Conservation (phyloP, 2,329 filamentous ascomycete genomes). For the Fusarium sterilihyphosum region DNA sequence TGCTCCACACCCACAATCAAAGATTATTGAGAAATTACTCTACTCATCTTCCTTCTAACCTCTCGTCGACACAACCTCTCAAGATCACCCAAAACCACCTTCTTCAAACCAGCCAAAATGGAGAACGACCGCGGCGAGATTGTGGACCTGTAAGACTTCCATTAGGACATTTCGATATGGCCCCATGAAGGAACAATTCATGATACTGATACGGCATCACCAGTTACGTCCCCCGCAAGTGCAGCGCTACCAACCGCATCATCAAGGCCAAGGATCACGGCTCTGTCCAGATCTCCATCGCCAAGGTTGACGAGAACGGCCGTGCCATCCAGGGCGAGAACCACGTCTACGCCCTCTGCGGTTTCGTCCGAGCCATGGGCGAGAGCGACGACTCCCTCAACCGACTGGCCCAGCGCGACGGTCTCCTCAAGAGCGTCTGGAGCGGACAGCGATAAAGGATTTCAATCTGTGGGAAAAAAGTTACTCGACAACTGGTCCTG, state of each 20-base stretch:
- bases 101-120: constrained; percentile 73
- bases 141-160: constrained; percentile 88
- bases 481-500: constrained; percentile 40
- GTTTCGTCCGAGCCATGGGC: constrained; percentile 97
- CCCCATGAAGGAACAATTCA: constrained; percentile 29
- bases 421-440: constrained; percentile 98
- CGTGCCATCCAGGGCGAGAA: constrained; percentile 93
- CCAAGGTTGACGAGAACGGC: constrained; percentile 99
- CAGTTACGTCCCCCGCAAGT: constrained; percentile 98
- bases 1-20: constrained; percentile 42
- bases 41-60: constrained; percentile 38
- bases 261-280: constrained; percentile 99
- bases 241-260: constrained; percentile 98
- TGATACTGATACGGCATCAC: constrained; percentile 43
- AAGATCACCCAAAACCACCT: constrained; percentile 44
- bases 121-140: constrained; percentile 99
- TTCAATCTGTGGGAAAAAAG: constrained; percentile 29
- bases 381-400: constrained; percentile 98
- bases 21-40: constrained; percentile 24
- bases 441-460: constrained; percentile 71
- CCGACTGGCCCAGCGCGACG: constrained; percentile 94
- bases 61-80: constrained; percentile 44
- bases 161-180: constrained; percentile 21
- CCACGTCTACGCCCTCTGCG: constrained; percentile 96
- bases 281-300: constrained; percentile 95